Percentiles rank a stretch among this genome's conserved stretches.
phyloP scores from a whole-genome alignment of 2,329 filamentous ascomycete species.

The Spiromastix sp. region DNA sequence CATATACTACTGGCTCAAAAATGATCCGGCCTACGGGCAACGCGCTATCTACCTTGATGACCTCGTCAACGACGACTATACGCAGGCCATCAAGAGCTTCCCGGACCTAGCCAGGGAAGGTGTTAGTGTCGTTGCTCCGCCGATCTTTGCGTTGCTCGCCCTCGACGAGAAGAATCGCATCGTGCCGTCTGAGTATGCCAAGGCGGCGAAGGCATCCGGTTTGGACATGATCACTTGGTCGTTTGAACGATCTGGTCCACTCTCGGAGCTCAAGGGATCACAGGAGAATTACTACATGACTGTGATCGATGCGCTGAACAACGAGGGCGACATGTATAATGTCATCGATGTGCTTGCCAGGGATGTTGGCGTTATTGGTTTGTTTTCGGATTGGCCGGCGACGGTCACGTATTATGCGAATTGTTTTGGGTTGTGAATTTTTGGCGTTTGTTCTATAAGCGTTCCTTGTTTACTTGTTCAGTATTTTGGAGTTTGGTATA shows the following conservation, averaged over 20 bases:
- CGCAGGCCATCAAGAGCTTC: slow-evolving; percentile 47
- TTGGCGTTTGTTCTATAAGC: too few species aligned
- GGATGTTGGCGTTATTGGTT: slow-evolving; percentile 49
- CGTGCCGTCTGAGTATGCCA: slow-evolving; percentile 53
- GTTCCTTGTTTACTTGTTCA: too few species aligned
- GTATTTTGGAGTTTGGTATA: too few species aligned
- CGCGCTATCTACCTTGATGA: slow-evolving; percentile 58
- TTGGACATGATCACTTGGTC: slow-evolving; percentile 60
- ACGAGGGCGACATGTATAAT: slow-evolving; percentile 57
- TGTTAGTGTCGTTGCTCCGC: slow-evolving; percentile 53
- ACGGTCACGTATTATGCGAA: slow-evolving; percentile 63
- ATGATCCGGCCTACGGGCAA: slow-evolving; percentile 48
- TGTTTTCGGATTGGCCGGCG: slow-evolving; percentile 62
- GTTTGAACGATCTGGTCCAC: slow-evolving; percentile 54
- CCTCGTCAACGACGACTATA: slow-evolving; percentile 46
- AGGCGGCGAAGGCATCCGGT: slow-evolving; percentile 48
- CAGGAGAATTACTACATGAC: slow-evolving; percentile 46
- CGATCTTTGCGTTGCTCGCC: slow-evolving; percentile 51
- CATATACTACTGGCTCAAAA: slow-evolving; percentile 56
- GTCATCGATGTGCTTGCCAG: slow-evolving; percentile 55
- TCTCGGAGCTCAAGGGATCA: slow-evolving; percentile 39
- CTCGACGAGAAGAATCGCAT: slow-evolving; percentile 33
- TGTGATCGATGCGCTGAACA: slow-evolving; percentile 44
- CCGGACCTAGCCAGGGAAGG: slow-evolving; percentile 46
- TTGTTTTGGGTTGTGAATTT: slow-evolving; percentile 42